Conservation (phyloP, 176 grass and related monocot species). For the Carex kokanica region DNA sequence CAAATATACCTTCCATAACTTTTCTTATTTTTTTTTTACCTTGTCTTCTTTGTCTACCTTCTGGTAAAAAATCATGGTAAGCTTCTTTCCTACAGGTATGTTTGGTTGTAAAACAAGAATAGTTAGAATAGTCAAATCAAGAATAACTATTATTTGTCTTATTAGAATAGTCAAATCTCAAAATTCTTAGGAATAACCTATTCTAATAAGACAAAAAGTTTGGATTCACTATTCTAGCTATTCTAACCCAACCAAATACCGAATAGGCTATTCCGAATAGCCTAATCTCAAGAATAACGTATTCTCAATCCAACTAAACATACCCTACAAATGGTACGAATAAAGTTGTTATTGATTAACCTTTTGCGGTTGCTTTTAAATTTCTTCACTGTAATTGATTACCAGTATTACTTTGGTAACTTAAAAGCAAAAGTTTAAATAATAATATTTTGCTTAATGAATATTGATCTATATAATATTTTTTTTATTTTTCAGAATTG, state of each 20-base stretch:
- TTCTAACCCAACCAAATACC: no score
- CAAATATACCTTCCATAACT: conserved; percentile 9
- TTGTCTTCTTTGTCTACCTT: neutral
- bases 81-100: neutral
- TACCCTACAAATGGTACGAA: neutral
- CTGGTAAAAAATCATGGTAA: neutral
- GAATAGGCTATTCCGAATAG: no score
- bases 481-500: no score
- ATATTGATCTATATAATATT: neutral
- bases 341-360: neutral
- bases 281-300: no score
- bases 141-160: no score
- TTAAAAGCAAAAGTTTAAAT: neutral
- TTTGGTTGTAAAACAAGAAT: no score
- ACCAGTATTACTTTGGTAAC: neutral
- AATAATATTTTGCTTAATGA: neutral
- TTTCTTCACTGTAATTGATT: neutral
- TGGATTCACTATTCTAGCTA: no score
- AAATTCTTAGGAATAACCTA: no score
- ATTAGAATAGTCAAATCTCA: no score
- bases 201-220: no score
- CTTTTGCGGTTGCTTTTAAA: neutral
- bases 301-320: no score
- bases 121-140: no score
- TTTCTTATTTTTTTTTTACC: neutral